Base-by-base conservation (phyloP, 202 grass and related monocot species). In the Zoysia matrella region DNA sequence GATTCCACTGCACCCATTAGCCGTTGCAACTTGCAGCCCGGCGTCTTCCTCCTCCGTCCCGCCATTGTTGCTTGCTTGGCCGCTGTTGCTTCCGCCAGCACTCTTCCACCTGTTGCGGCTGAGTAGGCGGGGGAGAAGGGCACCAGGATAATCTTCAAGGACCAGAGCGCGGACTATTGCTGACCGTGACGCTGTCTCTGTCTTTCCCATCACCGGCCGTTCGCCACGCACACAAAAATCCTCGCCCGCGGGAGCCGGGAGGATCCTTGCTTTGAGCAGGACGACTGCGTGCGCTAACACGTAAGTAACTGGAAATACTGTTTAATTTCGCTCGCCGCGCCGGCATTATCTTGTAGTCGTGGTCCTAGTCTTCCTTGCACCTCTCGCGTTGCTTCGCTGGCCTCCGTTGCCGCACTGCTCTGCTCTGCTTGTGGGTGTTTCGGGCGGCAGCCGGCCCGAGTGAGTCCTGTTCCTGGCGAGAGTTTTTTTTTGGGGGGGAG, bases 291-390 rank as follows among this genome's bases (percentile, higher is more conserved):
- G 76, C 51, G 14, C 44, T 42, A 58, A 1, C 71, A 72, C 52
- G 87, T 89, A 85, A 85, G 82, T 73, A 81, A 61, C 65, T 10
- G 6, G 6, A 45, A 0, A 3, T 22, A 0, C 58, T 78, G 73
- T 46, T 30, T 74, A 60, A 56, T 69, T 52, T 47, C 6, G 60
- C 61, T 36, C 30, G 30, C 30, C 30, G 30, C 30, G 1, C 7
- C 0, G 10, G 11, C 49, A 47, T 11, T 57, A 79, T 30, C 63
- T 1, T 30, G 18, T 61, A 9, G 18, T 61, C 3, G 0, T 61
- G 36, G 58, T 13, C 18, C 4, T 65, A 52, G 30, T 47, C 65
- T 57, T 58, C 43, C 8, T 61, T 16, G 18, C 18, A 41, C 18
- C 77, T 0, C 62, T 6, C 13, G 64, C 64, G 22, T 30, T 30